Conservation (phyloP, 371 early-diverging fungal genomes). For the Syncephalastrum racemosum region DNA sequence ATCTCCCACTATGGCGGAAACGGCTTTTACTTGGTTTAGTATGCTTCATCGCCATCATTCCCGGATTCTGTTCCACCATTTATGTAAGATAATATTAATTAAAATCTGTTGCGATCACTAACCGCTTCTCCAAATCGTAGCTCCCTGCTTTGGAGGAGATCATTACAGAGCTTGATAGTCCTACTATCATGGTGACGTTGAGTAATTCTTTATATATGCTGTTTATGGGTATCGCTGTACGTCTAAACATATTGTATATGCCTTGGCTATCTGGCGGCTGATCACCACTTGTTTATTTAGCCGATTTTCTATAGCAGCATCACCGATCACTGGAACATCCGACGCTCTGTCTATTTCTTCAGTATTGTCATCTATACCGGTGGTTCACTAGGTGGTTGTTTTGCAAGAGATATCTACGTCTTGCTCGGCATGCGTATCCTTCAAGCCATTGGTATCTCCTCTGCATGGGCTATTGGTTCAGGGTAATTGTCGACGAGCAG, state of each 20-base stretch:
- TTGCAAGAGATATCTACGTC: conserved; percentile 55
- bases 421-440: conserved; percentile 69
- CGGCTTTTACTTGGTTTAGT: conserved; percentile 35
- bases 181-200: conserved; percentile 52
- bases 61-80: conserved; percentile 52
- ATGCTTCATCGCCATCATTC: conserved; percentile 45
- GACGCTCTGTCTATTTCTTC: conserved; percentile 63
- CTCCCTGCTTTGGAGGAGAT: conserved; percentile 54
- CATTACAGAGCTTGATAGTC: conserved; percentile 33
- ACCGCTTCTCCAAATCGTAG: conserved; percentile 11
- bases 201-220: conserved; percentile 64
- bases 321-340: conserved; percentile 68
- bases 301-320: conserved; percentile 70
- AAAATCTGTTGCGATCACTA: background rate
- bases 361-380: conserved; percentile 61
- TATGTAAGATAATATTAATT: conserved; percentile 24
- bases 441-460: conserved; percentile 78
- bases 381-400: conserved; percentile 69
- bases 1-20: conserved; percentile 39
- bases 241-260: background rate
- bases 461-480: conserved; percentile 75
- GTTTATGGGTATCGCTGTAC: conserved; percentile 61
- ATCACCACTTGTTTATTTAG: conserved; percentile 10
- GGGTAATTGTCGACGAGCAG: conserved; percentile 31
- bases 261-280: background rate